Conservation (phyloP, 2,329 filamentous ascomycete genomes). For the Xylaria sp. region DNA sequence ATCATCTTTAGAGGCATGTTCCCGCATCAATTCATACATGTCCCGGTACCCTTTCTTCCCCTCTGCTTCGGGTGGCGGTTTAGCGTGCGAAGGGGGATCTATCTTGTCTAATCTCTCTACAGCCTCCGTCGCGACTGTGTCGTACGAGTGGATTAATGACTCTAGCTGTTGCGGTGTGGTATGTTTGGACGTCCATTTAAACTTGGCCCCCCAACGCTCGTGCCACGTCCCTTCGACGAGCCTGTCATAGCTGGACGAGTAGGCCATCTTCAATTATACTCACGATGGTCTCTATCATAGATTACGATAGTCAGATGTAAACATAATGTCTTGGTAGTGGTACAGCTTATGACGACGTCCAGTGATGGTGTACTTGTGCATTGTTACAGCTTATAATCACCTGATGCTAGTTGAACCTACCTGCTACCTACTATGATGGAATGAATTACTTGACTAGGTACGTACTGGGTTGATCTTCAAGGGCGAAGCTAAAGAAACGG, state of each 20-base stretch:
- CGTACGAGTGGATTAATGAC: slow-evolving; percentile 72
- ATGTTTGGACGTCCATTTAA: slow-evolving; percentile 75
- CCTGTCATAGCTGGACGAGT: slow-evolving; percentile 7
- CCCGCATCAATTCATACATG: slow-evolving; percentile 69
- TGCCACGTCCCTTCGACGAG: slow-evolving; percentile 36
- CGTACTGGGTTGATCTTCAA: neutral
- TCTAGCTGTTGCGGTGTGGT: slow-evolving; percentile 66
- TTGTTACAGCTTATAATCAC: neutral
- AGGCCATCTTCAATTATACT: slow-evolving; percentile 20
- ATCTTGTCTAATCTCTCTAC: slow-evolving; percentile 71
- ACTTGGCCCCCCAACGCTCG: slow-evolving; percentile 70
- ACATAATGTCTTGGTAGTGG: neutral
- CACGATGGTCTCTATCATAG: neutral
- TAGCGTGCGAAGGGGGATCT: slow-evolving; percentile 54
- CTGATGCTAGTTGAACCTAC: neutral
- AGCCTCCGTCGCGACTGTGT: slow-evolving; percentile 73
- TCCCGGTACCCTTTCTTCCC: slow-evolving; percentile 59
- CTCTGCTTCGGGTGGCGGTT: slow-evolving; percentile 35
- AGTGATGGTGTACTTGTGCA: neutral
- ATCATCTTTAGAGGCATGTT: slow-evolving; percentile 66
- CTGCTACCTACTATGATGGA: neutral
- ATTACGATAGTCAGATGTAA: neutral
- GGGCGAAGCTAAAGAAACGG: neutral
- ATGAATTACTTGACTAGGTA: neutral
- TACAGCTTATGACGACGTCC: neutral